phyloP scores from a whole-genome alignment of 1,284 basidiomycete genomes.

The Marasmius tenuissimus region DNA sequence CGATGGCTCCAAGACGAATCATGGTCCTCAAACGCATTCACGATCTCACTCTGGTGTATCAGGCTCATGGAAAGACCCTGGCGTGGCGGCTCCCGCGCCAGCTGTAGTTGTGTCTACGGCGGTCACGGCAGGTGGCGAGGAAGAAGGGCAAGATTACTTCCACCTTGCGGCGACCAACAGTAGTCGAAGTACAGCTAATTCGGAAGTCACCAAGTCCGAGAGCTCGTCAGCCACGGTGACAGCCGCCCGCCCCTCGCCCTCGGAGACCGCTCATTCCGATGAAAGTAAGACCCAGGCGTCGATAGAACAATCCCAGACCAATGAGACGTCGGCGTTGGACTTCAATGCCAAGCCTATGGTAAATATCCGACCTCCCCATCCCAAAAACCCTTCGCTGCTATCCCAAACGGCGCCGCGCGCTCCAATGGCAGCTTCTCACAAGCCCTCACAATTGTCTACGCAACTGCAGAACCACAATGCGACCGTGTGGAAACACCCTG shows the following conservation, averaged over 20 bases:
- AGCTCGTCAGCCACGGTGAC: conserved; percentile 42
- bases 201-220: conserved; percentile 26
- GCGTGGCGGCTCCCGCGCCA: conserved; percentile 47
- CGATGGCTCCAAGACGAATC: conserved; percentile 2
- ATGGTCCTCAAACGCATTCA: conserved; percentile 23
- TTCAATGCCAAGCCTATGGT: neutral
- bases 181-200: conserved; percentile 14
- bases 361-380: conserved; percentile 15
- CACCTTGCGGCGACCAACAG: conserved; percentile 25
- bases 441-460: conserved; percentile 38
- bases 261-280: conserved; percentile 12
- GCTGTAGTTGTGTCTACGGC: conserved; percentile 48
- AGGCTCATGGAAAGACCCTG: conserved; percentile 49
- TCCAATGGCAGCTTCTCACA: conserved; percentile 29
- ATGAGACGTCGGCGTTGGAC: neutral
- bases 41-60: conserved; percentile 36
- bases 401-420: conserved; percentile 59
- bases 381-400: conserved; percentile 53
- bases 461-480: conserved; percentile 38
- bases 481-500: neutral
- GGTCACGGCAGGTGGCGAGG: conserved; percentile 40
- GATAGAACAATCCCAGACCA: neutral
- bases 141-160: conserved; percentile 34
- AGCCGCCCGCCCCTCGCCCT: conserved; percentile 38
- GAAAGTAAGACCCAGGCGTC: neutral